phyloP scores from a whole-genome alignment of 306 rosid genomes.

The Prunus kanzakura region DNA sequence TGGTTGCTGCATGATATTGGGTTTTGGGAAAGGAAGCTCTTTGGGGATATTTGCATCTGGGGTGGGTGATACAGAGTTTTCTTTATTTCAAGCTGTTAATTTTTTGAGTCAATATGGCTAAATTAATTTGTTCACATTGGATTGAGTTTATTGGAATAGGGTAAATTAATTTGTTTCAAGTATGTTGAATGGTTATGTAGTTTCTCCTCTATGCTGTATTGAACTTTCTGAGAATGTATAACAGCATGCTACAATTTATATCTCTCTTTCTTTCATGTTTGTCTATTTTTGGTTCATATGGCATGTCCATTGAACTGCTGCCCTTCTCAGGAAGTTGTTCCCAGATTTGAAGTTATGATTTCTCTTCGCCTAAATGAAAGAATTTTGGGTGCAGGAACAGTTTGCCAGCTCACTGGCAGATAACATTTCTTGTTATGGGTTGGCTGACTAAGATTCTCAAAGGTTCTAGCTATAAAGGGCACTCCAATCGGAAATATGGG shows the following conservation, averaged over 20 bases:
- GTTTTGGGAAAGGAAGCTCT: slow-evolving; percentile 18
- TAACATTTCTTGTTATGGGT: slow-evolving; percentile 50
- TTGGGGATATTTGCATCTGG: slow-evolving; percentile 13
- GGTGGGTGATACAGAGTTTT: slow-evolving; percentile 20
- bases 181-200: slow-evolving; percentile 5
- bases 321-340: not conserved
- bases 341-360: slow-evolving; percentile 2
- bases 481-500: slow-evolving; percentile 46
- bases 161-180: not conserved
- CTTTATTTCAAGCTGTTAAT: slow-evolving; percentile 11
- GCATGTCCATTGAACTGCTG: not conserved
- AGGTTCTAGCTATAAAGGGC: slow-evolving; percentile 58
- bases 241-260: not conserved
- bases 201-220: slow-evolving; percentile 10
- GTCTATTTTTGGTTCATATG: not conserved
- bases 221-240: slow-evolving; percentile 1
- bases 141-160: slow-evolving; percentile 5
- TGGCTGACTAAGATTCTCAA: slow-evolving; percentile 77
- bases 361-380: slow-evolving; percentile 7
- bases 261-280: not conserved
- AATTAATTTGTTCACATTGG: not conserved
- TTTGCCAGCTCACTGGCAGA: slow-evolving; percentile 24
- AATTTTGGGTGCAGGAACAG: slow-evolving; percentile 35
- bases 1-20: slow-evolving; percentile 16
- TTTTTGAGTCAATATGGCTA: slow-evolving; percentile 6